Conservation (phyloP, 805 yeast genomes). For the Brettanomyces bruxellensis region DNA sequence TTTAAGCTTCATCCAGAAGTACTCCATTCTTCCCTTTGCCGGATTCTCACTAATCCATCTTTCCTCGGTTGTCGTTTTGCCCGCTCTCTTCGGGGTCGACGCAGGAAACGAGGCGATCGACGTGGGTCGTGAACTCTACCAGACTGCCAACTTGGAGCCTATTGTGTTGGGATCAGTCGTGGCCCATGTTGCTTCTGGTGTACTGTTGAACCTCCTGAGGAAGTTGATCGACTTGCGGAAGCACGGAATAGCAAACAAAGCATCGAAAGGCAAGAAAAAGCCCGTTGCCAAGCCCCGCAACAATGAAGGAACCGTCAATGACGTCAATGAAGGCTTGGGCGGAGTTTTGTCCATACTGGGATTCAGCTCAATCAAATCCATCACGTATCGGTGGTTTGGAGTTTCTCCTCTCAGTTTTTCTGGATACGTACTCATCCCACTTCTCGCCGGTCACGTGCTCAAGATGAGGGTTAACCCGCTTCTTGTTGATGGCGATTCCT, state of each 20-base stretch:
- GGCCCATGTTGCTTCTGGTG: slow-evolving; percentile 47
- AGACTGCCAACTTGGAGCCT: slow-evolving; percentile 41
- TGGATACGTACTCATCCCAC: slow-evolving; percentile 45
- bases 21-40: slow-evolving; percentile 49
- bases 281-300: slow-evolving; percentile 4
- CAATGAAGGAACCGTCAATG: slow-evolving; percentile 15
- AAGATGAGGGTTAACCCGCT: slow-evolving; percentile 43
- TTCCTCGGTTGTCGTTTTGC: slow-evolving; percentile 43
- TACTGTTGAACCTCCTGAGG: slow-evolving; percentile 33
- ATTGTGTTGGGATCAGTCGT: slow-evolving; percentile 37
- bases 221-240: slow-evolving; percentile 20
- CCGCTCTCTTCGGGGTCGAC: slow-evolving; percentile 34
- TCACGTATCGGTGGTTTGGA: slow-evolving; percentile 35
- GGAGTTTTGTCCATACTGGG: slow-evolving; percentile 52
- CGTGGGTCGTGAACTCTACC: slow-evolving; percentile 55
- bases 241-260: slow-evolving; percentile 11
- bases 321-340: slow-evolving; percentile 49
- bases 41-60: slow-evolving; percentile 52
- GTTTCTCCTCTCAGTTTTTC: slow-evolving; percentile 49
- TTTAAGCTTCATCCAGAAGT: slow-evolving; percentile 35
- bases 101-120: slow-evolving; percentile 47
- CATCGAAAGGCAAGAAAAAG: slow-evolving; percentile 5
- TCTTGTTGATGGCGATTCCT: slow-evolving; percentile 56
- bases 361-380: slow-evolving; percentile 40
- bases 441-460: slow-evolving; percentile 36